These are phyloP conservation scores for Cladobotryum mycophilum DNA, from an alignment of 2,329 filamentous ascomycete species.

Conservation along the genomic window DNA sequence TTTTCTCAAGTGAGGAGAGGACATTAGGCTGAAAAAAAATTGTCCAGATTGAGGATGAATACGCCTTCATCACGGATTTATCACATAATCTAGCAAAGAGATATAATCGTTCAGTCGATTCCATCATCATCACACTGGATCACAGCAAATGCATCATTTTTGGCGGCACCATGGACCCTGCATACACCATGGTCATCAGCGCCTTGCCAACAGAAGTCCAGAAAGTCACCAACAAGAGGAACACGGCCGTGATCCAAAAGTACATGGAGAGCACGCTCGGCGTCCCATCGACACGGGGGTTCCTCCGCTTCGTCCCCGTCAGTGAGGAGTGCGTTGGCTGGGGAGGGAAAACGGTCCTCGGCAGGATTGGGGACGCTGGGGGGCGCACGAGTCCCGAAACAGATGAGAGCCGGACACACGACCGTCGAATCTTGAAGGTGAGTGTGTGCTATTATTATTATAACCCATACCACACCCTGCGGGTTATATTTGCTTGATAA, in stretches of 20 bases:
- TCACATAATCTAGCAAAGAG: constrained; percentile 66
- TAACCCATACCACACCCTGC: not conserved
- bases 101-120: constrained; percentile 67
- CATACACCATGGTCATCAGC: constrained; percentile 70
- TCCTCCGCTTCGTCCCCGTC: constrained; percentile 65
- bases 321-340: constrained; percentile 66
- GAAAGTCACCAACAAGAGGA: constrained; percentile 72
- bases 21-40: not conserved
- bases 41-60: constrained; percentile 64
- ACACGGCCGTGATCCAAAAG: constrained; percentile 69
- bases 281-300: constrained; percentile 59
- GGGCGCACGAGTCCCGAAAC: constrained; percentile 1
- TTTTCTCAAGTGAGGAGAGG: not conserved
- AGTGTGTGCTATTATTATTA: not conserved
- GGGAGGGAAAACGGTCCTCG: constrained; percentile 62
- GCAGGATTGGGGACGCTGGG: constrained; percentile 43
- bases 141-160: constrained; percentile 71
- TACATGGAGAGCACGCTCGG: constrained; percentile 66
- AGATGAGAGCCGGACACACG: not conserved
- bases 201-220: constrained; percentile 64
- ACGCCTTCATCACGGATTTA: constrained; percentile 66
- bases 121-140: constrained; percentile 68
- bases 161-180: constrained; percentile 68
- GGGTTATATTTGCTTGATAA: not conserved
- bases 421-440: constrained; percentile 8